Percentiles rank a stretch among this genome's conserved stretches.
These are phyloP conservation scores for Pterocarpus santalinus DNA, from an alignment of 306 rosid genomes.

Conservation along the genomic window DNA sequence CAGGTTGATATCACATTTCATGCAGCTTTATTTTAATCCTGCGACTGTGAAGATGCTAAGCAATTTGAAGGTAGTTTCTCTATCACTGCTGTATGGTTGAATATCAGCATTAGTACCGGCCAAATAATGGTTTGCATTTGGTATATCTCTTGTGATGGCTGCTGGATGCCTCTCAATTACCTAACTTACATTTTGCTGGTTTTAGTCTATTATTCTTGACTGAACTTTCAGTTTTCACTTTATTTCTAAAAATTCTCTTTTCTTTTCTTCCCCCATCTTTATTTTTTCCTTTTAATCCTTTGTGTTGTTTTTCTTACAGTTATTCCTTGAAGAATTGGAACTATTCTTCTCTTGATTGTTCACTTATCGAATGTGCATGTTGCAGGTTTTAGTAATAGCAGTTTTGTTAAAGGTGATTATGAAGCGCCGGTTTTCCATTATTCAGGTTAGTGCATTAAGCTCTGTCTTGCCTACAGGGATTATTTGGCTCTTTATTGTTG, in stretches of 20 bases:
- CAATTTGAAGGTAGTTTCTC: constrained; percentile 86
- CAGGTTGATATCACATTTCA: constrained; percentile 42
- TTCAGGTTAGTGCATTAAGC: constrained; percentile 75
- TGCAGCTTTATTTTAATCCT: constrained; percentile 98
- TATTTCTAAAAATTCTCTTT: constrained; percentile 16
- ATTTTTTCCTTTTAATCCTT: background rate
- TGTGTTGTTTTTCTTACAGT: constrained; percentile 1
- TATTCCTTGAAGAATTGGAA: constrained; percentile 31
- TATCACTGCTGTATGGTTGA: constrained; percentile 29
- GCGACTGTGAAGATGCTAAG: constrained; percentile 99
- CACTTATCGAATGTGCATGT: constrained; percentile 43
- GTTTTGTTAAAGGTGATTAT: constrained; percentile 89
- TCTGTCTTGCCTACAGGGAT: constrained; percentile 14
- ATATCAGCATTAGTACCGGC: constrained; percentile 28
- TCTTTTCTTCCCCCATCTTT: constrained; percentile 1
- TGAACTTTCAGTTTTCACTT: background rate
- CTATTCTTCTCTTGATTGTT: constrained; percentile 40
- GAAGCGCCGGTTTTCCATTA: constrained; percentile 90
- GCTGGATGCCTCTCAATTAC: constrained; percentile 19
- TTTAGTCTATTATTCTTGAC: constrained; percentile 18
- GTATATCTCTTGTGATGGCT: constrained; percentile 34
- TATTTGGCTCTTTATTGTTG: constrained; percentile 20
- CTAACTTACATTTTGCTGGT: constrained; percentile 12
- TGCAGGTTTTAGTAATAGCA: constrained; percentile 99
- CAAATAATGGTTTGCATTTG: constrained; percentile 39